phyloP scores from a whole-genome alignment of 179 eudicot genomes.

The Sideroxylon spinosum region DNA sequence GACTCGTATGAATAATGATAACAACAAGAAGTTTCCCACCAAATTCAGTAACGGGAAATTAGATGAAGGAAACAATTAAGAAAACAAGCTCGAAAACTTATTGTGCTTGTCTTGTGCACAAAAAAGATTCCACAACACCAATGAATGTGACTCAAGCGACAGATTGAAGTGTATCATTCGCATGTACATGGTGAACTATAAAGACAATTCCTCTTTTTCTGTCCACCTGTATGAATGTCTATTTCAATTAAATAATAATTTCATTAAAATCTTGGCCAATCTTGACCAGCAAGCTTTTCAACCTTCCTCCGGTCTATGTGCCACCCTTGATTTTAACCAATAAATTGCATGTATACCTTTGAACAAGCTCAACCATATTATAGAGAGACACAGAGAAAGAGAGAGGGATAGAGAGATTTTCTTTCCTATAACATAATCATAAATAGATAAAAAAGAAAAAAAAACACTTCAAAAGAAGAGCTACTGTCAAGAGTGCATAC shows the following conservation, averaged over 20 bases:
- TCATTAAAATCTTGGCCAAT: neutral
- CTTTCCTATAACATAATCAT: neutral
- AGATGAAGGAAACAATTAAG: too few species aligned
- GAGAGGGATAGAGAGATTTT: neutral
- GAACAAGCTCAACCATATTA: neutral
- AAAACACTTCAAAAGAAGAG: conserved; percentile 9
- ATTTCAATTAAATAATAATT: neutral
- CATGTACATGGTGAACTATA: neutral
- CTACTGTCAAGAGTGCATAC: conserved; percentile 32
- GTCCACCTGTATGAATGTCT: neutral
- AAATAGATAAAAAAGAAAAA: conserved; percentile 4
- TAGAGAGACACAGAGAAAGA: neutral
- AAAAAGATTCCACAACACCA: too few species aligned
- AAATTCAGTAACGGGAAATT: too few species aligned
- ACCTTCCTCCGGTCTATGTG: neutral
- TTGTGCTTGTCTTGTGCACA: too few species aligned
- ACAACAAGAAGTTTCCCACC: too few species aligned
- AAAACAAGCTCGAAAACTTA: too few species aligned
- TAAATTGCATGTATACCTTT: neutral
- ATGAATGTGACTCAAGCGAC: too few species aligned
- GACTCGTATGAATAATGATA: too few species aligned
- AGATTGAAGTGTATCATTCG: neutral
- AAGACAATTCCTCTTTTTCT: neutral
- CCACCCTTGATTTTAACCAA: neutral
- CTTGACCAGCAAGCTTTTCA: neutral